Conservation (phyloP, 75 land plant genomes). For the Pinus albicaulis region DNA sequence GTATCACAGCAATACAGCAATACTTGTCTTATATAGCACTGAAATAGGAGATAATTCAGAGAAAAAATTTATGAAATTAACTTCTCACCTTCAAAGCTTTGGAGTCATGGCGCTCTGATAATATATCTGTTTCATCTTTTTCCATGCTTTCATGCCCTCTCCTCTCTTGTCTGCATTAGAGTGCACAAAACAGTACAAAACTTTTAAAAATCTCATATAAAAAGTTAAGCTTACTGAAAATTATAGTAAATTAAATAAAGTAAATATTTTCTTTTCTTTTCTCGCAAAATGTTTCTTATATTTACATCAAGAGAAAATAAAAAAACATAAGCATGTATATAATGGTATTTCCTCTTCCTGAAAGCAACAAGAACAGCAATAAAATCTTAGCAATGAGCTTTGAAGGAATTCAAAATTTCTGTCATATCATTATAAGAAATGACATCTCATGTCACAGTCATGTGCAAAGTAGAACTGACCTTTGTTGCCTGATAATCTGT, state of each 20-base stretch:
- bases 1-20: neutral
- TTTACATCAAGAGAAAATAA: too few relatives aligned
- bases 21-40: neutral
- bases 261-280: neutral
- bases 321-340: too few relatives aligned
- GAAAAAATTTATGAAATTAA: neutral
- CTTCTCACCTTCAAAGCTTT: constrained; percentile 66
- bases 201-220: neutral
- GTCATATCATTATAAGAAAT: neutral
- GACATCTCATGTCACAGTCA: neutral
- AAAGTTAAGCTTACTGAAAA: neutral
- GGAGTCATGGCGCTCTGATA: constrained; percentile 70
- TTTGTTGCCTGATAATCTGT: constrained; percentile 57
- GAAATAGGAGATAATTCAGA: constrained; percentile 1
- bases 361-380: neutral
- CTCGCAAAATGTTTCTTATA: neutral
- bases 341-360: neutral
- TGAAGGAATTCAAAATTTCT: neutral
- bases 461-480: constrained; percentile 26
- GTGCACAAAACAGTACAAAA: neutral
- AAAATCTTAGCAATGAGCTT: neutral
- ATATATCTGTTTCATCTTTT: constrained; percentile 46
- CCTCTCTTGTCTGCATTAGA: constrained; percentile 27
- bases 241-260: neutral
- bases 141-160: constrained; percentile 20